These are phyloP conservation scores for Penicillium olsonii DNA, from an alignment of 2,329 filamentous ascomycete species.

Conservation along the genomic window DNA sequence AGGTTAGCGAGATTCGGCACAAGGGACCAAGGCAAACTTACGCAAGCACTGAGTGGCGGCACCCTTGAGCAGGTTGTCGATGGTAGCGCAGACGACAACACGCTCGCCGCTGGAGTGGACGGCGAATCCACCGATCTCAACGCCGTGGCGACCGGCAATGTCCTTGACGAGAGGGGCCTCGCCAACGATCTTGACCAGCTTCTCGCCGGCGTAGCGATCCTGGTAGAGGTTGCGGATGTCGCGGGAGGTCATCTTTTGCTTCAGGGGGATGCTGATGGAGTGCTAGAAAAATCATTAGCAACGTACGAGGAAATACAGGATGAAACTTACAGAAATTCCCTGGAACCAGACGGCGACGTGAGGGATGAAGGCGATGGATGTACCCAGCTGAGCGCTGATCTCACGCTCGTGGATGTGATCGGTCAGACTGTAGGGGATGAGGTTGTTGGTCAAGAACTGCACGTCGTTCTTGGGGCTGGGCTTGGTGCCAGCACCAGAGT, in stretches of 20 bases:
- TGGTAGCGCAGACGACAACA: conserved; percentile 90
- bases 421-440: conserved; percentile 87
- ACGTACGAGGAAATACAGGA: neutral
- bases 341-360: conserved; percentile 98
- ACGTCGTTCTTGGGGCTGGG: conserved; percentile 93
- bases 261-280: conserved; percentile 86
- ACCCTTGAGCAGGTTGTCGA: conserved; percentile 92
- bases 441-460: conserved; percentile 76
- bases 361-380: conserved; percentile 79
- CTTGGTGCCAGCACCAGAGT: conserved; percentile 93
- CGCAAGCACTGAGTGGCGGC: conserved; percentile 89
- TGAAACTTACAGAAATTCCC: conserved; percentile 68
- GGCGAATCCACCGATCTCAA: conserved; percentile 95
- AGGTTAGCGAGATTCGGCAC: conserved; percentile 8
- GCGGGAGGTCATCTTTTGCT: conserved; percentile 81
- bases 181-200: conserved; percentile 87
- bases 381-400: conserved; percentile 76
- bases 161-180: conserved; percentile 83
- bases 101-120: conserved; percentile 86
- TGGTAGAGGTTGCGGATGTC: conserved; percentile 95
- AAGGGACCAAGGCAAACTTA: conserved; percentile 52
- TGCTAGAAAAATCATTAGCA: conserved; percentile 54
- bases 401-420: conserved; percentile 95
- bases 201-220: conserved; percentile 93
- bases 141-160: conserved; percentile 81